A percentile compares a stretch with the other conserved stretches of the same genome.
Conservation (phyloP, 1,284 basidiomycete species). For the Tylopilus sp. region DNA sequence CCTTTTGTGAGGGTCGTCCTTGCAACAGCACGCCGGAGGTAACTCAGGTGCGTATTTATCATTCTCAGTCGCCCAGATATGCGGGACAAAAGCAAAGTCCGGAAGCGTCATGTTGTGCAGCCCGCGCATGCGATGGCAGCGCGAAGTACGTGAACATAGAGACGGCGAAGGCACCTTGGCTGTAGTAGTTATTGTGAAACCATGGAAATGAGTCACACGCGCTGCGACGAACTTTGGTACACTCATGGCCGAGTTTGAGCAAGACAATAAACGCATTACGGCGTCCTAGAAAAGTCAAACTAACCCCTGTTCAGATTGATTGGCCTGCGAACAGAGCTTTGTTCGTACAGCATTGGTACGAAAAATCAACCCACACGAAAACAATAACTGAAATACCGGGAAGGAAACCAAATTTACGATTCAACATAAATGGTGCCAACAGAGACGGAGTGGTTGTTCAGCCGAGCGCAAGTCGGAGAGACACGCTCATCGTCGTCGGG, state of each 20-base stretch:
- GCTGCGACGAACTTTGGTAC: neutral
- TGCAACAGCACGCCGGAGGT: neutral
- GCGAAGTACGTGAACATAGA: slow-evolving; percentile 23
- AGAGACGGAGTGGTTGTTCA: too few relatives aligned
- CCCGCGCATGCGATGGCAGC: neutral
- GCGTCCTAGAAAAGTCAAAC: slow-evolving; percentile 8
- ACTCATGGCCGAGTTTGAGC: slow-evolving; percentile 10
- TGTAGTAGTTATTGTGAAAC: slow-evolving; percentile 29
- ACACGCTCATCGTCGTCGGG: slow-evolving; percentile 41
- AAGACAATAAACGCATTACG: slow-evolving; percentile 25
- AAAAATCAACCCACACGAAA: neutral
- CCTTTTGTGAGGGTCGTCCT: slow-evolving; percentile 18
- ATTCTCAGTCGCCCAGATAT: neutral
- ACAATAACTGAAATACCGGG: neutral
- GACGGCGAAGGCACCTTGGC: slow-evolving; percentile 14
- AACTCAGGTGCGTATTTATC: slow-evolving; percentile 24
- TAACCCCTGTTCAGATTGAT: slow-evolving; percentile 10
- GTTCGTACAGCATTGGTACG: neutral
- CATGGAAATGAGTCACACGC: slow-evolving; percentile 23
- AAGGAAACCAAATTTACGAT: neutral
- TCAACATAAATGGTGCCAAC: slow-evolving; percentile 6
- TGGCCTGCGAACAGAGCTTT: neutral
- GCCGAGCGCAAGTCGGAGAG: too few relatives aligned
- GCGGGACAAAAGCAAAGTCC: slow-evolving; percentile 24
- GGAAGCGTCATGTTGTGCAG: slow-evolving; percentile 4